Evolutionary conservation across 1,284 basidiomycete genomes (phyloP), one percentile per base, ranked within the genome.

Genomic region (Ceratobasidium sp.): DNA sequence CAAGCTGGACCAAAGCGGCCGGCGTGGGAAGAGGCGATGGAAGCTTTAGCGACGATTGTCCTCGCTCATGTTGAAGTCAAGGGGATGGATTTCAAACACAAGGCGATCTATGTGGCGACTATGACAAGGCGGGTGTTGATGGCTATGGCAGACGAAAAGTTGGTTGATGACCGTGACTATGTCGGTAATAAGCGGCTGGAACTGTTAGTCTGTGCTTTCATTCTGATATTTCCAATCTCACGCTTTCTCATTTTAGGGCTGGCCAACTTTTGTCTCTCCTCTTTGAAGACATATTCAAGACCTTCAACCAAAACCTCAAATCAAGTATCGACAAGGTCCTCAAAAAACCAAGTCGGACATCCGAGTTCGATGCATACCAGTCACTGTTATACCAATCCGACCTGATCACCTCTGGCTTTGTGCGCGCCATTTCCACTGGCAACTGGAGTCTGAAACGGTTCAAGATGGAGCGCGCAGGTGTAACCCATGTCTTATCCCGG

Each of bases 391-490:
- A 96, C 79, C 89, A 94, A 76, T 91, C 93, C 25, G 96, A 99
- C 76, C 92, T 94, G 74, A 94, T 99, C 77, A 98, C 96, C 7
- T 85, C 93, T 5, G 98, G 97, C 32, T 98, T 99, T 75, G 92
- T 96, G 35, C 92, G 97, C 64, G 96, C 98, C 27, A 99, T 99
- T 74, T 98, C 96, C 10, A 99, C 97, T 0, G 97, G 97, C 6
- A 99, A 99, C 77, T 99, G 97, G 97, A 95, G 93, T 27, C 83
- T 99, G 68, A 99, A 99, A 80, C 93, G 97, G 71, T 99, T 99
- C 87, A 98, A 97, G 83, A 99, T 99, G 94, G 97, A 99, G 78
- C 88, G 98, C 47, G 97, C 97, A 0, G 97, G 97, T 68, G 95
- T 99, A 60, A 99, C 97, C 3, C 97, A 99, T 78, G 98, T 99